Percentiles rank a stretch among this genome's conserved stretches.
Evolutionary conservation across 2,329 filamentous ascomycete species (phyloP).

Genomic region (Phoma sp.): DNA sequence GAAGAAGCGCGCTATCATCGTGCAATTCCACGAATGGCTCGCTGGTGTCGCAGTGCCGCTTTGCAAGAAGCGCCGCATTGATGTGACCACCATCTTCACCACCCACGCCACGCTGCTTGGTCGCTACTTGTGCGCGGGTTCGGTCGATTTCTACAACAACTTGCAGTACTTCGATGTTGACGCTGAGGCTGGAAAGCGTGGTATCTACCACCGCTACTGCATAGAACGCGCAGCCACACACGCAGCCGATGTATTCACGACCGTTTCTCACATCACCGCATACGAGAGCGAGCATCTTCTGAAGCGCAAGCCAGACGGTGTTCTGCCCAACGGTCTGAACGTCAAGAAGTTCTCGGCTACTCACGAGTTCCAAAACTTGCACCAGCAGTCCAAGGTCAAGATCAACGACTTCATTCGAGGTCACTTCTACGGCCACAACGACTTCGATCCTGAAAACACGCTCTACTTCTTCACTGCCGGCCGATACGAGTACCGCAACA

Average conservation of each 20-base stretch:
- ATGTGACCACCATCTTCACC: conserved; percentile 97
- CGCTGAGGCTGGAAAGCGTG: conserved; percentile 93
- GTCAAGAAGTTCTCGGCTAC: conserved; percentile 98
- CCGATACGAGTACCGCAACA: conserved; percentile 97
- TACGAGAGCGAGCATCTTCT: conserved; percentile 97
- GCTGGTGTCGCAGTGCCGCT: conserved; percentile 91
- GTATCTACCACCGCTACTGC: conserved; percentile 98
- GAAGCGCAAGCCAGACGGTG: conserved; percentile 96
- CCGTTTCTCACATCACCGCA: conserved; percentile 97
- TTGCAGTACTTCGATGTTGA: conserved; percentile 97
- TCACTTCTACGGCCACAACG: conserved; percentile 98
- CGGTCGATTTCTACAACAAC: conserved; percentile 99
- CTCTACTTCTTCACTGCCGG: conserved; percentile 98
- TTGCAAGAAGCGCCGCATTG: conserved; percentile 91
- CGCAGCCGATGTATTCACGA: conserved; percentile 95
- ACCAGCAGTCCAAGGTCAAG: conserved; percentile 95
- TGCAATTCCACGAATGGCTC: conserved; percentile 99
- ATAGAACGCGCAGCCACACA: conserved; percentile 95
- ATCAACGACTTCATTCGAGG: conserved; percentile 98
- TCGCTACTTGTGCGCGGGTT: conserved; percentile 94
- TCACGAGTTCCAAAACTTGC: conserved; percentile 98
- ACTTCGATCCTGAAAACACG: conserved; percentile 96
- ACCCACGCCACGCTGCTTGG: conserved; percentile 96
- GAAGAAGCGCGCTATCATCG: conserved; percentile 89
- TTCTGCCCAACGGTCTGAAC: conserved; percentile 94